Evolutionary conservation across 352 stramenopile species (phyloP).

Genomic region (Phytophthora sp.): DNA sequence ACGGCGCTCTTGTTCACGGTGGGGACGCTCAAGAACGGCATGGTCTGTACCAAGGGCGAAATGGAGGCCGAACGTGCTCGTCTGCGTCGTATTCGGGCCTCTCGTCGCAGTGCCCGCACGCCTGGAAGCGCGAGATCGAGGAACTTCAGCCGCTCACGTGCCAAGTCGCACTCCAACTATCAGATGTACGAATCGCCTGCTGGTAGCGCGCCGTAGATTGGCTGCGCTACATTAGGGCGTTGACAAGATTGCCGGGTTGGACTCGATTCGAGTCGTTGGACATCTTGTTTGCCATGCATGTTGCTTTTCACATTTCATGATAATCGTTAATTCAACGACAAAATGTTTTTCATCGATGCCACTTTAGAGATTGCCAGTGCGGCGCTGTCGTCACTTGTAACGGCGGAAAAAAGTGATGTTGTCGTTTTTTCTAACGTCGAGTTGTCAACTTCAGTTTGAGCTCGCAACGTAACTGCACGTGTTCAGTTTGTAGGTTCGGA

Average conservation of each 20-base stretch:
- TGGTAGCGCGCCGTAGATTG: constrained; percentile 50
- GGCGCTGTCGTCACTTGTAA: constrained; percentile 6
- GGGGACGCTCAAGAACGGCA: constrained; percentile 66
- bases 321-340: constrained; percentile 33
- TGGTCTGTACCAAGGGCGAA: constrained; percentile 75
- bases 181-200: constrained; percentile 70
- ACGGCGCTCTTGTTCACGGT: constrained; percentile 57
- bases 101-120: constrained; percentile 60
- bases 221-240: constrained; percentile 10
- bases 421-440: constrained; percentile 8
- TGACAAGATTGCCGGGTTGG: constrained; percentile 27
- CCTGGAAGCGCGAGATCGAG: constrained; percentile 61
- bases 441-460: constrained; percentile 21
- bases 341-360: constrained; percentile 25
- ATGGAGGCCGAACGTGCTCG: constrained; percentile 56
- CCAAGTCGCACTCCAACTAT: constrained; percentile 76
- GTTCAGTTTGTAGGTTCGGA: constrained; percentile 5
- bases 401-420: constrained; percentile 6
- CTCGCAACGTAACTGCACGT: constrained; percentile 15
- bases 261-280: constrained; percentile 5
- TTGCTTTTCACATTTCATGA: constrained; percentile 36
- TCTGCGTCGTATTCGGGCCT: constrained; percentile 55
- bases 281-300: constrained; percentile 34
- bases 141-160: constrained; percentile 70
- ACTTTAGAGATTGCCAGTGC: no score